Percentiles rank a stretch among this genome's conserved stretches.
These are phyloP conservation scores for Astrocystis sublimbata DNA, from an alignment of 495 filamentous ascomycete species.

Conservation along the genomic window DNA sequence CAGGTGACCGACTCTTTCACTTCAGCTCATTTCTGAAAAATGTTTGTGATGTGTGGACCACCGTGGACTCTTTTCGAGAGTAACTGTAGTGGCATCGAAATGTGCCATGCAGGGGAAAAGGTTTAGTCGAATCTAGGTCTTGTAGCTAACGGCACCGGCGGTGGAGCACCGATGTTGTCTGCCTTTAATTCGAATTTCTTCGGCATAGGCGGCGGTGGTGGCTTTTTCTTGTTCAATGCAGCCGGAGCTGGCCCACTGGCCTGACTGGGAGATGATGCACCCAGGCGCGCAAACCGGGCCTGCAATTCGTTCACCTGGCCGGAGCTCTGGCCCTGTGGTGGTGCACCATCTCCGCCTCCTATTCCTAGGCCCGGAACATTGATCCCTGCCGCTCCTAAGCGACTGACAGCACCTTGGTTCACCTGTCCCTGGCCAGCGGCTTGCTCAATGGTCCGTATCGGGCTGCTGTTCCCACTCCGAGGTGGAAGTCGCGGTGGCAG, in stretches of 20 bases:
- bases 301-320: slow-evolving; percentile 65
- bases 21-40: background rate
- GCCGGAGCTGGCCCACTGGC: slow-evolving; percentile 25
- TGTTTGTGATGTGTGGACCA: background rate
- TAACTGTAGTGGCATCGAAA: background rate
- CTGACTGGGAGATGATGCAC: slow-evolving; percentile 30
- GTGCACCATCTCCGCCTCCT: slow-evolving; percentile 38
- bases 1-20: no score
- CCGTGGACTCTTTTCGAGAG: slow-evolving; percentile 4
- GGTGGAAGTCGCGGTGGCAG: slow-evolving; percentile 66
- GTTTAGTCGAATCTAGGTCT: slow-evolving; percentile 39
- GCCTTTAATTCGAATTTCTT: slow-evolving; percentile 50
- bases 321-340: slow-evolving; percentile 6
- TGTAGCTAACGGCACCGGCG: slow-evolving; percentile 51
- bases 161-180: slow-evolving; percentile 36
- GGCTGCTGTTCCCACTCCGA: slow-evolving; percentile 45
- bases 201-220: slow-evolving; percentile 70
- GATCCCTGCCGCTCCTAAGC: slow-evolving; percentile 75
- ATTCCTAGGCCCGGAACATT: slow-evolving; percentile 83
- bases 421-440: slow-evolving; percentile 44
- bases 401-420: slow-evolving; percentile 67
- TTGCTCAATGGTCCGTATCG: slow-evolving; percentile 30
- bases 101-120: background rate
- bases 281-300: slow-evolving; percentile 64
- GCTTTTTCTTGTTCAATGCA: slow-evolving; percentile 56